Evolutionary conservation across 441 rosid genomes (phyloP).

Genomic region (Jatropha multifida): DNA sequence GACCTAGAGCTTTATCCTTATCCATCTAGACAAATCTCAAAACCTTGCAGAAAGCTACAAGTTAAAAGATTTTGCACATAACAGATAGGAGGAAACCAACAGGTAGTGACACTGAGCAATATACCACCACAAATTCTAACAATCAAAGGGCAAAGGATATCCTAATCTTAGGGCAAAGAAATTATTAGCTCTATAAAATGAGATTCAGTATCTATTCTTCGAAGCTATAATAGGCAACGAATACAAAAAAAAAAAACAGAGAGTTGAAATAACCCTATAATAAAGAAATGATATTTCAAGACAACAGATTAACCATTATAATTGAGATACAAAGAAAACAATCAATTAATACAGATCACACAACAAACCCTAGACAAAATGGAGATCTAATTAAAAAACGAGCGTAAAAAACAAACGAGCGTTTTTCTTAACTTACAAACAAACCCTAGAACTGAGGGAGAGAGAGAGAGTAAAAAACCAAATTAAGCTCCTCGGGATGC

Average conservation of each 20-base stretch:
- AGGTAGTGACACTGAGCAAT: not conserved
- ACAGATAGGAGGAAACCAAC: not conserved
- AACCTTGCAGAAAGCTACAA: conserved; percentile 12
- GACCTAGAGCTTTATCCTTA: conserved; percentile 61
- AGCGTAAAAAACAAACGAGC: not conserved
- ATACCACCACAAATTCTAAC: not conserved
- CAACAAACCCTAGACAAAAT: conserved; percentile 3
- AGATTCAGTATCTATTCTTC: conserved; percentile 1
- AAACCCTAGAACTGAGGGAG: conserved; percentile 4
- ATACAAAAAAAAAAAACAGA: not conserved
- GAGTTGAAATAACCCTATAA: not conserved
- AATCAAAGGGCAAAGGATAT: not conserved
- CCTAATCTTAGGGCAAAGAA: conserved; percentile 7
- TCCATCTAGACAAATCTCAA: conserved; percentile 45
- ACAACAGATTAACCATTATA: not conserved
- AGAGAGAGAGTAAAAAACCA: not conserved
- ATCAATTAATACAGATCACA: conserved; percentile 2
- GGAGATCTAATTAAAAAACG: conserved; percentile 10
- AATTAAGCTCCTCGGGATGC: conserved; percentile 5
- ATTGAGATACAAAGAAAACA: not conserved
- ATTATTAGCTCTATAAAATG: conserved; percentile 7
- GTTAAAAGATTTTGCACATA: not conserved
- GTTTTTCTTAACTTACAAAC: not conserved
- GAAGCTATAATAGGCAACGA: not conserved
- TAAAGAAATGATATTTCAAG: not conserved